Percentiles rank a stretch among this genome's conserved stretches.
Conservation (phyloP, 1,284 basidiomycete species). For the Schizopora paradoxa region DNA sequence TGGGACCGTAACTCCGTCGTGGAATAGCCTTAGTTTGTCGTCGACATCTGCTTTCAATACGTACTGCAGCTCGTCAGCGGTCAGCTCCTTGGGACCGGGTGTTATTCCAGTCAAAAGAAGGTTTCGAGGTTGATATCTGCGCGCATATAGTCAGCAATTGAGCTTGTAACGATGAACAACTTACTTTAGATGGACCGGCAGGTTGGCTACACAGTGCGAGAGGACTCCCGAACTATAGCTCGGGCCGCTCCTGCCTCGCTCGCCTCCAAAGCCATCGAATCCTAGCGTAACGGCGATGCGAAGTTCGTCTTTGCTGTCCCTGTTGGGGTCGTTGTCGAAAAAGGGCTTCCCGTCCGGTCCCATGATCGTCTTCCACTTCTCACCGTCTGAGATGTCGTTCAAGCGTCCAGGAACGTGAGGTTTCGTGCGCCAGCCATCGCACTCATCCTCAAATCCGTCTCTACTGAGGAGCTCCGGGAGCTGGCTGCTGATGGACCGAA, state of each 20-base stretch:
- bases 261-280: constrained; percentile 14
- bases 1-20: constrained; percentile 1
- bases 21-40: constrained; percentile 1
- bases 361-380: constrained; percentile 13
- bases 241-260: constrained; percentile 3
- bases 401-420: neutral
- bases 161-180: neutral
- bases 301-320: constrained; percentile 8
- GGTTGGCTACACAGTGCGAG: constrained; percentile 9
- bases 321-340: constrained; percentile 11
- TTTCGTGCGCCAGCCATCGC: constrained; percentile 7
- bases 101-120: constrained; percentile 10
- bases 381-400: constrained; percentile 11
- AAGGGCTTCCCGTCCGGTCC: constrained; percentile 15
- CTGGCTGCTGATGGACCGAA: neutral
- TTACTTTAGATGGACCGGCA: constrained; percentile 6
- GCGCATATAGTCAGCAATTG: neutral
- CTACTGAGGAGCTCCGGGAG: constrained; percentile 8
- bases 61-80: constrained; percentile 14
- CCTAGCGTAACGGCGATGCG: constrained; percentile 10
- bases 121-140: constrained; percentile 17
- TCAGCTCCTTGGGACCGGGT: constrained; percentile 17
- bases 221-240: constrained; percentile 10
- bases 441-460: constrained; percentile 6
- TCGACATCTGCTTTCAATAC: constrained; percentile 1